A percentile compares a stretch with the other conserved stretches of the same genome.
Evolutionary conservation across 768 basidiomycete genomes (phyloP).

Genomic region (Nevesoporus exiguus): DNA sequence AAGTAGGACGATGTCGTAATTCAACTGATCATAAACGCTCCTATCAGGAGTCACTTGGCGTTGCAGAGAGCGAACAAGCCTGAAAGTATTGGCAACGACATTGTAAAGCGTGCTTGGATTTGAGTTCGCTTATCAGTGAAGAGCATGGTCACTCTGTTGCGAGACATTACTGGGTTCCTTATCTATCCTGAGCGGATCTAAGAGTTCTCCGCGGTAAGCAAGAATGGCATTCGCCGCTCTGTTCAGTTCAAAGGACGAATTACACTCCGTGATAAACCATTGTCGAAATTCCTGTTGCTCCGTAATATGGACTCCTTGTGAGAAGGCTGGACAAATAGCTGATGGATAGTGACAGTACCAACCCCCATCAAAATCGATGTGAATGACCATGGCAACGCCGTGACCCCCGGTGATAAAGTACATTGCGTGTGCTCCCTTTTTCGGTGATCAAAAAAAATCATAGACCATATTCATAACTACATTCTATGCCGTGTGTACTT

Average conservation of each 20-base stretch:
- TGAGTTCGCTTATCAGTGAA: neutral
- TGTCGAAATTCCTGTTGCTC: constrained; percentile 21
- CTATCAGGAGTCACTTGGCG: neutral
- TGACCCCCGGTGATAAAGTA: constrained; percentile 25
- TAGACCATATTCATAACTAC: constrained; percentile 25
- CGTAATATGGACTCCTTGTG: constrained; percentile 16
- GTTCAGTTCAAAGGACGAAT: neutral
- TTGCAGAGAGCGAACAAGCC: neutral
- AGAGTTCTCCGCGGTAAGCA: constrained; percentile 14
- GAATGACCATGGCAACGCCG: constrained; percentile 34
- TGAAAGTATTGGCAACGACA: constrained; percentile 10
- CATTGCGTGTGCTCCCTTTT: constrained; percentile 25
- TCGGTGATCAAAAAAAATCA: constrained; percentile 36
- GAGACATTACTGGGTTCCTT: constrained; percentile 8
- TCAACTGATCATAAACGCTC: constrained; percentile 13
- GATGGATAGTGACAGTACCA: neutral
- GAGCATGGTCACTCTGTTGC: too few relatives aligned
- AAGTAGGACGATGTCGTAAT: constrained; percentile 35
- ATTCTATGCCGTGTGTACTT: constrained; percentile 38
- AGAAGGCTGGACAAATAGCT: neutral
- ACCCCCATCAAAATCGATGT: constrained; percentile 36
- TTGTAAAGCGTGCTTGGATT: neutral
- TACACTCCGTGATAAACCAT: neutral
- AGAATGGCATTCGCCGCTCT: neutral
- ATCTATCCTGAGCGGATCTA: constrained; percentile 12